Evolutionary conservation across 176 grass and related monocot species (phyloP).

Genomic region (Rhynchospora tenuis): DNA sequence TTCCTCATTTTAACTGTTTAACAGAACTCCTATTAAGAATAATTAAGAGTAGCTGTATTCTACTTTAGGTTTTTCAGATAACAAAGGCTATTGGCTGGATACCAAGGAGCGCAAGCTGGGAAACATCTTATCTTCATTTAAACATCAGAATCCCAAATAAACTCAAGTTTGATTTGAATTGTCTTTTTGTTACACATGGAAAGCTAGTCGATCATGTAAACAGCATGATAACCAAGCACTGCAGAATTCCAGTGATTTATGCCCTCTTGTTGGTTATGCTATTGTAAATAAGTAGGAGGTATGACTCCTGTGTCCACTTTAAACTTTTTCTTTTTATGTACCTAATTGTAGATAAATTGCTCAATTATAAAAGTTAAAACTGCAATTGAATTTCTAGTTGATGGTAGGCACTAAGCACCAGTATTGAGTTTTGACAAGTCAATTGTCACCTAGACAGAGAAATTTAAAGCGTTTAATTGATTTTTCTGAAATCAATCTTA

Average conservation of each 20-base stretch:
- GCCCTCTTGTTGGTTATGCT: conserved; percentile 45
- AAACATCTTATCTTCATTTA: too few relatives aligned
- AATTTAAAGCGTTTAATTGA: conserved; percentile 10
- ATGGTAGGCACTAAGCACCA: neutral
- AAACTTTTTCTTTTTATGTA: neutral
- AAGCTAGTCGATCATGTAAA: too few relatives aligned
- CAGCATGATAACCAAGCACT: conserved; percentile 60
- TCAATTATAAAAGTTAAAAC: too few relatives aligned
- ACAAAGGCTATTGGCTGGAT: too few relatives aligned
- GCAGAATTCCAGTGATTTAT: conserved; percentile 20
- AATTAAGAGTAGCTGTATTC: too few relatives aligned
- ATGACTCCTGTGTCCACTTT: neutral
- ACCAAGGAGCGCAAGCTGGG: too few relatives aligned
- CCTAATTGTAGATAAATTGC: too few relatives aligned
- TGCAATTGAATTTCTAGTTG: too few relatives aligned
- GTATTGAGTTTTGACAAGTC: neutral
- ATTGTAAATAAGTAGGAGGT: conserved; percentile 1
- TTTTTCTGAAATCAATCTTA: neutral
- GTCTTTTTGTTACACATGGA: too few relatives aligned
- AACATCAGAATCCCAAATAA: too few relatives aligned
- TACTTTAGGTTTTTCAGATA: too few relatives aligned
- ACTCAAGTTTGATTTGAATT: too few relatives aligned
- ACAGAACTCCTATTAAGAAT: neutral
- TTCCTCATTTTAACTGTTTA: neutral
- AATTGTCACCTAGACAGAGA: neutral